Evolutionary conservation across 352 stramenopile species (phyloP).

Genomic region (Globisporangium mamillatum): DNA sequence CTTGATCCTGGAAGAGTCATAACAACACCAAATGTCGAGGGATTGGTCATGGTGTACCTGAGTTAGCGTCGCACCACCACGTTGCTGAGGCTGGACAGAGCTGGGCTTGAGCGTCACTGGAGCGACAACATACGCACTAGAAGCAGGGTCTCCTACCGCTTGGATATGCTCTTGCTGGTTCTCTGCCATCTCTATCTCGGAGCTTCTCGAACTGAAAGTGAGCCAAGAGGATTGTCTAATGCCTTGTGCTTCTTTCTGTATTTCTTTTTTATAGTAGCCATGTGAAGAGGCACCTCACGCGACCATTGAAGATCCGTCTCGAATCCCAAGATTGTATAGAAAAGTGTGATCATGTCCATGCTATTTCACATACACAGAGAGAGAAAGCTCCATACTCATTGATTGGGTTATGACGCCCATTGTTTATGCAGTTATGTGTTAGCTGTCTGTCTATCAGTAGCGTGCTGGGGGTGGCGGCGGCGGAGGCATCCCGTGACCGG

Average conservation of each 20-base stretch:
- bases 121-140: constrained; percentile 1
- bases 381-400: neutral
- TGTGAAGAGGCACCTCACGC: neutral
- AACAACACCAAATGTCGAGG: neutral
- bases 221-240: neutral
- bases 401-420: neutral
- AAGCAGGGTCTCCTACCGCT: neutral
- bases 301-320: constrained; percentile 5
- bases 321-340: neutral
- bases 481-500: constrained; percentile 24
- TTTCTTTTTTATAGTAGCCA: neutral
- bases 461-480: constrained; percentile 45
- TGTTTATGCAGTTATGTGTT: constrained; percentile 4
- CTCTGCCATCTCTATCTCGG: constrained; percentile 1
- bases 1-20: neutral
- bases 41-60: constrained; percentile 24
- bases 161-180: constrained; percentile 1
- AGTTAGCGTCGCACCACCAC: constrained; percentile 54
- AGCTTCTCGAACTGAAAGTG: neutral
- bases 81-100: constrained; percentile 22
- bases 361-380: neutral
- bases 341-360: neutral
- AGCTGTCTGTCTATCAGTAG: constrained; percentile 20
- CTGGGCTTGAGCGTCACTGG: constrained; percentile 4
- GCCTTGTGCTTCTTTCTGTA: neutral